These are phyloP conservation scores for Ophiostoma sp. DNA, from an alignment of 2,329 filamentous ascomycete species.

Conservation along the genomic window DNA sequence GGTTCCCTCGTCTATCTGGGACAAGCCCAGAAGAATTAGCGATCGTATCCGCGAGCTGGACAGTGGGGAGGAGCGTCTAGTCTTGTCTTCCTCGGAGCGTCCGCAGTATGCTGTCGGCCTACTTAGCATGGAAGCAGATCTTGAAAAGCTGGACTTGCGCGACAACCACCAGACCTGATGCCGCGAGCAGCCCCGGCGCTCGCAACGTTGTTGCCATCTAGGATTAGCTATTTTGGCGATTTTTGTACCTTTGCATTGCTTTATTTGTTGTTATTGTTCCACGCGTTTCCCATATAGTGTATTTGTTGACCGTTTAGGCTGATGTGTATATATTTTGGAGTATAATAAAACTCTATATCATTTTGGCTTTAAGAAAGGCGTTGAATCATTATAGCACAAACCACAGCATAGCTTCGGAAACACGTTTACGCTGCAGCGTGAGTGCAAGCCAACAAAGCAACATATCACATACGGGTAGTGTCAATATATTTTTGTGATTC, in stretches of 20 bases:
- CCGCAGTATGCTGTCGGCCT: constrained; percentile 74
- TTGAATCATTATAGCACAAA: too few relatives aligned
- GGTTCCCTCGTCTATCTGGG: constrained; percentile 42
- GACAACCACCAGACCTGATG: not conserved
- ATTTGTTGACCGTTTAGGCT: too few relatives aligned
- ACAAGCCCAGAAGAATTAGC: constrained; percentile 47
- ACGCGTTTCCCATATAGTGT: not conserved
- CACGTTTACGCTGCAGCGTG: too few relatives aligned
- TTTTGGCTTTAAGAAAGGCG: not conserved
- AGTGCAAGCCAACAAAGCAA: too few relatives aligned
- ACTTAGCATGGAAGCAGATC: constrained; percentile 69
- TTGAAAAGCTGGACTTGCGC: constrained; percentile 55
- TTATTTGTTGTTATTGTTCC: not conserved
- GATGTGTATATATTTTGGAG: too few relatives aligned
- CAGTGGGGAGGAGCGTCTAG: constrained; percentile 43
- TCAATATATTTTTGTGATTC: not conserved
- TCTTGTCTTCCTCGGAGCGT: constrained; percentile 57
- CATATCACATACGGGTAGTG: too few relatives aligned
- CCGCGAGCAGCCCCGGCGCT: not conserved
- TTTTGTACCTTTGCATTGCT: not conserved
- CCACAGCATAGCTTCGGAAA: too few relatives aligned
- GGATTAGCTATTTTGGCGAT: not conserved
- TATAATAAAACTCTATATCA: not conserved
- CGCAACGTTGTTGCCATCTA: not conserved
- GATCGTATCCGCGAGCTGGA: constrained; percentile 46